Base-by-base conservation (phyloP, 1,139 yeast genomes). In the Sugiyamaella novakii region DNA sequence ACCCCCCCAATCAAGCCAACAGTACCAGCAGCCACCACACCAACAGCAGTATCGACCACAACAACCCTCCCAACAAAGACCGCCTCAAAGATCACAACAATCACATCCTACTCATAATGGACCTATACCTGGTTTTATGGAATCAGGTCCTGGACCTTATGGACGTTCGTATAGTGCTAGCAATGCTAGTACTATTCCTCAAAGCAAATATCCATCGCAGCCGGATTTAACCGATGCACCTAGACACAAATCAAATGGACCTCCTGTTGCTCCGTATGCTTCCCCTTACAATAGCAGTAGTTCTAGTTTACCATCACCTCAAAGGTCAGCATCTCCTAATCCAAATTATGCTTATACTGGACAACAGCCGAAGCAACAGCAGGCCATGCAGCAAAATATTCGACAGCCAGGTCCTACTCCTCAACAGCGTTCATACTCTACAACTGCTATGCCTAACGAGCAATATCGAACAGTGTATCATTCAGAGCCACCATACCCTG, bases 181-280 rank as follows among this genome's bases (percentile, higher is more conserved):
- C 11, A 14, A 14, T 31, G 19, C 35, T 3, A 12, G 18, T 17
- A 31, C 17, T 6, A 14, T 14, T 11, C 30, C 7, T 28, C 30
- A 28, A 11, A 28, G n/a, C 12, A 11, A 7, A 14, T 31, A 31
- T 17, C 19, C 42, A 12, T 54, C 59, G 4, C 58, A 54, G 17
- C 61, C 62, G 2, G 60, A 58, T 33, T 46, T 57, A 24, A 35
- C 54, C 7, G 41, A 31, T 6, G 22, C 45, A 1, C 48, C 49
- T 11, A 54, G 55, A 56, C 49, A n/a, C n/a, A n/a, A n/a, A n/a
- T n/a, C n/a, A n/a, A n/a, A 50, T 22, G 51, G 49, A 11, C 44
- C 40, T 10, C 49, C 45, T 3, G 41, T 46, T 21, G 44, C 43
- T n/a, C 49, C 47, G 7, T 21, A 40, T 8, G 27, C 38, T 11